Evolutionary conservation across 139 green algal species (phyloP), one percentile per base, ranked within the genome.

Genomic region (Pleodorina starrii): DNA sequence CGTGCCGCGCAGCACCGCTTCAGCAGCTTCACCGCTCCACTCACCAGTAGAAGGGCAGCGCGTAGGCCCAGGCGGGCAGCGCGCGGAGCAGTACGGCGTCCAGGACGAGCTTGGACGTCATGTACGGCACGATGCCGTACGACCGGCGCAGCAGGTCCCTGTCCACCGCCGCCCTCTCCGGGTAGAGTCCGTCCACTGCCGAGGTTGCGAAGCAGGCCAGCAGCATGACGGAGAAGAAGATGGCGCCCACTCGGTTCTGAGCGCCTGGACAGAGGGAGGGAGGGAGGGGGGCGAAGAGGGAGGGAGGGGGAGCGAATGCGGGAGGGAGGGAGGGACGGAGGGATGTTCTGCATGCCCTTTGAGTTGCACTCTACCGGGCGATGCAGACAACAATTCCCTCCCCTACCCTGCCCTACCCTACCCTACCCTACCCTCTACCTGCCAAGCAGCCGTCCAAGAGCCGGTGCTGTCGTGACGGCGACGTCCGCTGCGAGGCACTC

Each of bases 211-310:
- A 94, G 86, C 97, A 96, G 48, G 94, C 93, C 7, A 97, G 92
- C 77, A 98, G 95, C 71, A 90, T 90, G 32, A 97, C 91, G 2
- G 93, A 81, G 85, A 98, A 98, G 91, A 98, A 98, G 73, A 98
- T 87, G 60, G 85, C 95, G 36, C 96, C 95, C 79, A 96, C 77
- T 42, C 90, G 93, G 88, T 97, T 96, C 84, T 97, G 94, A 0
- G 86, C 85, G 29, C 90, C 90, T 91, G 84, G 1, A 11, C 35
- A 4, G 21, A 25, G 29, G 7, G 54, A 66, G 6, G 9, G 2
- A 12, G 7, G 29, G 54, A 66, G 25, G 54, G n/a, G 16, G 48
- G 14, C 54, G 54, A 66, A 12, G 54, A 66, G 6, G 9, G 2
- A 12, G 7, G 29, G 54, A 66, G 25, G 54, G n/a, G n/a, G n/a